phyloP scores from a whole-genome alignment of 208 protist species.

The Naegleria lovaniensis region DNA sequence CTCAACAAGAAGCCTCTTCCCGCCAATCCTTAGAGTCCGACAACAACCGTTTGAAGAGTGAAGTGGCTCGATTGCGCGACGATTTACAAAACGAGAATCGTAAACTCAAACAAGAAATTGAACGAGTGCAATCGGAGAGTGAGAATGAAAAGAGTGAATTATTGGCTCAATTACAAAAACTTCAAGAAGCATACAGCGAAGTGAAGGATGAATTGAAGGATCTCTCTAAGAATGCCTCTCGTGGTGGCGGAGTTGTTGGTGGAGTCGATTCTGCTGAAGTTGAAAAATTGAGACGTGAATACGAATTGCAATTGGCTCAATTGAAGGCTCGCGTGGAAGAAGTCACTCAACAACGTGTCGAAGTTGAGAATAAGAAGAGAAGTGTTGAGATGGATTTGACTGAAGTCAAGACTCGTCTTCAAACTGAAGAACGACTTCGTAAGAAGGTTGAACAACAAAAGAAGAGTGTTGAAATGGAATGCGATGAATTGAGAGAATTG shows the following conservation, averaged over 20 bases:
- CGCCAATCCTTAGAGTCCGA: neutral
- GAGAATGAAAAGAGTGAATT: neutral
- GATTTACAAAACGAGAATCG: neutral
- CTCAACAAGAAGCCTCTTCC: neutral
- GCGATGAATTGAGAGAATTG: conserved; percentile 11
- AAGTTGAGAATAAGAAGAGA: neutral
- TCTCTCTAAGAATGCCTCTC: neutral
- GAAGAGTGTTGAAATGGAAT: neutral
- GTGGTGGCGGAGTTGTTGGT: neutral
- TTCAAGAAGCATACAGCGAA: neutral
- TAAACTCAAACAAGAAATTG: neutral
- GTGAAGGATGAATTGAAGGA: neutral
- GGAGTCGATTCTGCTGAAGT: neutral
- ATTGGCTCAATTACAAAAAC: neutral
- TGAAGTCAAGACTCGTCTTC: neutral
- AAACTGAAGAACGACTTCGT: neutral
- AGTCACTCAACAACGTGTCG: neutral
- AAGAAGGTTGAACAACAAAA: conserved; percentile 13
- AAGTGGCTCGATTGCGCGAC: neutral
- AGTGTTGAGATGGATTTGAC: neutral
- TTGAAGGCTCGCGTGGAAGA: neutral
- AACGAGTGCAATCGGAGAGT: neutral
- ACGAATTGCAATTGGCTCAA: neutral
- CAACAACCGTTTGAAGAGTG: neutral
- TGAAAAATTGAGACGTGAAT: neutral